Evolutionary conservation across 2,329 filamentous ascomycete genomes (phyloP).

Genomic region (Cytospora piceae): DNA sequence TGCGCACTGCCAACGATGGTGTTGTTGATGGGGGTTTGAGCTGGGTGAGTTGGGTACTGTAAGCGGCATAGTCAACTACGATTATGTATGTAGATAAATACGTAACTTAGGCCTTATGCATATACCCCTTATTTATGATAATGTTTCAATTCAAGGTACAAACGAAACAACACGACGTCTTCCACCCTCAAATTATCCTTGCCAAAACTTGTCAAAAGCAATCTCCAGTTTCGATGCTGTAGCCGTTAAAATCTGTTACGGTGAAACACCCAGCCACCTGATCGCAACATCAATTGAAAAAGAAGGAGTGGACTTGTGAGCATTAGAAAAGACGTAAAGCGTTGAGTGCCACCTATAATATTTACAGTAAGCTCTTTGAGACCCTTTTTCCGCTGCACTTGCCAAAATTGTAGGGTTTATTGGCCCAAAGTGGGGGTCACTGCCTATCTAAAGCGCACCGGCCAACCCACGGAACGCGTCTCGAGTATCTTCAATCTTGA

Average conservation of each 20-base stretch:
- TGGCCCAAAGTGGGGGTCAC: background rate
- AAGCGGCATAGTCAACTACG: no score
- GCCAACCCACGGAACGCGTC: background rate
- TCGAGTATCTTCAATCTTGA: background rate
- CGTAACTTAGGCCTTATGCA: background rate
- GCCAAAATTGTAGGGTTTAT: background rate
- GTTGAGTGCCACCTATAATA: background rate
- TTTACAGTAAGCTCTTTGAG: background rate
- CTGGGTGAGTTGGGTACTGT: background rate
- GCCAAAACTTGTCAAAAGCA: background rate
- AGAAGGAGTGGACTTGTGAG: background rate
- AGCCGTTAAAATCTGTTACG: constrained; percentile 38
- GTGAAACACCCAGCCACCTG: constrained; percentile 32
- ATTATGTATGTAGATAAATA: background rate
- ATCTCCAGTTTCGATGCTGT: background rate
- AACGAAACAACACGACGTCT: background rate
- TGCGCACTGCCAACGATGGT: background rate
- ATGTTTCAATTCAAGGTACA: background rate
- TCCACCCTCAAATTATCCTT: background rate
- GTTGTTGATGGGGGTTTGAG: background rate
- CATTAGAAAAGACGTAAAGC: background rate
- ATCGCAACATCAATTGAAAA: background rate
- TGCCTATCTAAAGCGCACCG: constrained; percentile 1
- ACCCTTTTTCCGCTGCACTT: background rate
- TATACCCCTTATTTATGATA: background rate